Conservation (phyloP, 2,329 filamentous ascomycete species). For the Aspergillus persii region DNA sequence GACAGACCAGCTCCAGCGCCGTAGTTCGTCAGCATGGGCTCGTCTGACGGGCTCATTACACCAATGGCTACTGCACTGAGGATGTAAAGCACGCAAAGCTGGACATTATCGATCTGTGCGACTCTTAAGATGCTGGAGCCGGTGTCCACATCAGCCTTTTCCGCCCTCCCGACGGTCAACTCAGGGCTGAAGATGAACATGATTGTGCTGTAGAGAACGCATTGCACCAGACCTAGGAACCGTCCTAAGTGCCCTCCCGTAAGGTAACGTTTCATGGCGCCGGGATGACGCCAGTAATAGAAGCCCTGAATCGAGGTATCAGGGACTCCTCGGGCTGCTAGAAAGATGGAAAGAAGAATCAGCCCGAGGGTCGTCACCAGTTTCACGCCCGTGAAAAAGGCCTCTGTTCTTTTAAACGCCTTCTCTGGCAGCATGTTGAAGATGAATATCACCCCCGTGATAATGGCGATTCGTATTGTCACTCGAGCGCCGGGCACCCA, state of each 20-base stretch:
- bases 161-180: conserved; percentile 54
- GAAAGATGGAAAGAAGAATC: conserved; percentile 49
- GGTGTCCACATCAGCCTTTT: conserved; percentile 50
- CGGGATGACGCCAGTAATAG: conserved; percentile 49
- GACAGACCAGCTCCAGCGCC: conserved; percentile 53
- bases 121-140: conserved; percentile 54
- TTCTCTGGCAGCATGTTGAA: conserved; percentile 49
- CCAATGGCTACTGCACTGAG: conserved; percentile 57
- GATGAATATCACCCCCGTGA: conserved; percentile 57
- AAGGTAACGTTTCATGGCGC: conserved; percentile 50
- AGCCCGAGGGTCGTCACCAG: conserved; percentile 50
- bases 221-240: conserved; percentile 50
- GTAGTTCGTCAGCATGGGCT: conserved; percentile 52
- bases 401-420: conserved; percentile 50
- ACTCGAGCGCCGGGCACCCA: conserved; percentile 49
- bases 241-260: conserved; percentile 46
- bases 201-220: conserved; percentile 51
- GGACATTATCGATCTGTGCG: conserved; percentile 54
- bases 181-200: conserved; percentile 55
- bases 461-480: conserved; percentile 49
- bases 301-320: conserved; percentile 49
- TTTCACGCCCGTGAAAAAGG: conserved; percentile 50
- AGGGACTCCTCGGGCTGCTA: conserved; percentile 53
- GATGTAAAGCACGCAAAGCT: conserved; percentile 59
- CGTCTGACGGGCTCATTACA: conserved; percentile 58